Base-by-base conservation (phyloP, 768 basidiomycete species). In the Lactarius deliciosus region DNA sequence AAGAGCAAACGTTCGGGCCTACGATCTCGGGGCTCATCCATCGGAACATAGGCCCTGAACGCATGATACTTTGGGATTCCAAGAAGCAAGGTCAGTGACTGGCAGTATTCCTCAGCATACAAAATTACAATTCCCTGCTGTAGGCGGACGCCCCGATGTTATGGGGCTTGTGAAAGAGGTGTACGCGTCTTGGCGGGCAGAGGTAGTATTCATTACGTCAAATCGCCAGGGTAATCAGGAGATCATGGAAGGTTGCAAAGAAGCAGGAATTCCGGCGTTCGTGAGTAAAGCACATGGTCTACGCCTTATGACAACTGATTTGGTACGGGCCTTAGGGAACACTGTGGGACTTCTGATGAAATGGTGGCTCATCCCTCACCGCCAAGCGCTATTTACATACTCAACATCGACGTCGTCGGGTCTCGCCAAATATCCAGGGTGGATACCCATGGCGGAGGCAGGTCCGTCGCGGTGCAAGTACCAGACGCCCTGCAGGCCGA, bases 141-240 rank as follows among this genome's bases (percentile, higher is more conserved):
- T 40, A 61, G 88, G 89, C 64, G 88, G 89, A 18, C 85, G 90
- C 65, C 90, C 90, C 16, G 89, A 92, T 69, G 83, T 86, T 25
- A 89, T 91, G 87, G 87, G 90, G 74, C 76, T 92, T 61, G 73
- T 92, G 73, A 86, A 84, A 72, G 88, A 92, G 66, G 83, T 81
- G 3, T 90, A 89, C 71, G 74, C 82, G 32, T 82, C 80, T 54
- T 92, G 88, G 87, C 80, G 85, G 50, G 90, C 90, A 2, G 90
- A 92, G 78, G 87, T 92, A 55, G 86, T 92, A 32, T 90, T 92
- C 76, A 89, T 92, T 75, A 92, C 90, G 9, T 91, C 90, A n/a
- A 92, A 92, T 77, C 88, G 83, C 71, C 81, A 85, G 47, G 90
- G 90, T 34, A 92, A 92, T 75, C 79, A 82, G 16, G 90, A 92